Conservation (phyloP, 2,329 filamentous ascomycete genomes). For the Arthrobotrys pseudoclavata region DNA sequence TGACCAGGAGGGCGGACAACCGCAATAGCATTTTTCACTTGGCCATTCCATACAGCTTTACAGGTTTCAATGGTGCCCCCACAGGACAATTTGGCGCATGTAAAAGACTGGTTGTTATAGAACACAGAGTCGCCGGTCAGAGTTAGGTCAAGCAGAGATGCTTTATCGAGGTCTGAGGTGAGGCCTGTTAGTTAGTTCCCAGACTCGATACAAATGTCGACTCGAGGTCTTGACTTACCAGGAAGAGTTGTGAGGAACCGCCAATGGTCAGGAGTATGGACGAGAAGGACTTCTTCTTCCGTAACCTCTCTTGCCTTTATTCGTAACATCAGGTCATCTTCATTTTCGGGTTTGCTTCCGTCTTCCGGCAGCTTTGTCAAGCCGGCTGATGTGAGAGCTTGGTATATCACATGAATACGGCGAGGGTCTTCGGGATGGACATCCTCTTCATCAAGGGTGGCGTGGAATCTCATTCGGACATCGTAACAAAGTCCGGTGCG, state of each 20-base stretch:
- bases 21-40: slow-evolving; percentile 93
- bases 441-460: slow-evolving; percentile 82
- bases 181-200: not conserved
- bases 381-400: slow-evolving; percentile 84
- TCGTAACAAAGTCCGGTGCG: slow-evolving; percentile 89
- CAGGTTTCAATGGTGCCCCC: slow-evolving; percentile 97
- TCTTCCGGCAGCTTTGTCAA: slow-evolving; percentile 72
- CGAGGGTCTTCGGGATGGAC: slow-evolving; percentile 95
- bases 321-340: slow-evolving; percentile 70
- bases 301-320: slow-evolving; percentile 85
- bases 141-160: slow-evolving; percentile 78
- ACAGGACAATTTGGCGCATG: slow-evolving; percentile 84
- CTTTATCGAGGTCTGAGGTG: slow-evolving; percentile 68
- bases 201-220: not conserved
- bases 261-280: slow-evolving; percentile 83
- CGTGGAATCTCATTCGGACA: slow-evolving; percentile 93
- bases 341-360: slow-evolving; percentile 67
- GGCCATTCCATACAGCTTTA: slow-evolving; percentile 84
- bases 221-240: slow-evolving; percentile 13
- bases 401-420: slow-evolving; percentile 92
- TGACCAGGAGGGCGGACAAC: slow-evolving; percentile 95
- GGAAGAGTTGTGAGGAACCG: slow-evolving; percentile 69
- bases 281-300: slow-evolving; percentile 81
- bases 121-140: slow-evolving; percentile 82
- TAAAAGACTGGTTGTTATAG: slow-evolving; percentile 84